Percentiles rank a stretch among this genome's conserved stretches.
Conservation (phyloP, 352 stramenopile genomes). For the Phytophthora palmivora region DNA sequence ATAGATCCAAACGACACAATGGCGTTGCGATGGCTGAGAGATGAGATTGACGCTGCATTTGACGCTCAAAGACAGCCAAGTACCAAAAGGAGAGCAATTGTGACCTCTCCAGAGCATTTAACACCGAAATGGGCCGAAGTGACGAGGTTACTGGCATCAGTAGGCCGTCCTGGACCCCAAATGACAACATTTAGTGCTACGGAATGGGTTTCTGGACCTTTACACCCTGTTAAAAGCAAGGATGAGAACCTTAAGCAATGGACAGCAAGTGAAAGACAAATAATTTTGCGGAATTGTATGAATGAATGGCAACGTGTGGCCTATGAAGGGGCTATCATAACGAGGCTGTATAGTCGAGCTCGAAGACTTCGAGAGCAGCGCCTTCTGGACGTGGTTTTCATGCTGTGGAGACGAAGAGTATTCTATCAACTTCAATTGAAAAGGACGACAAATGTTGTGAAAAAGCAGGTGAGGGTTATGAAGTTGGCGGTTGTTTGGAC, state of each 20-base stretch:
- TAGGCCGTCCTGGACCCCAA: conserved; percentile 7
- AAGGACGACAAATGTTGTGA: conserved; percentile 4
- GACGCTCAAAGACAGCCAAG: conserved; percentile 11
- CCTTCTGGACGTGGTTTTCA: conserved; percentile 13
- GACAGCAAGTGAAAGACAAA: conserved; percentile 11
- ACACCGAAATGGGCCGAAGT: conserved; percentile 36
- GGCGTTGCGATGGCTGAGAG: conserved; percentile 25
- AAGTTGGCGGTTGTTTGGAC: conserved; percentile 2
- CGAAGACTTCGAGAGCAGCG: conserved; percentile 14
- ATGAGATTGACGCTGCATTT: conserved; percentile 37
- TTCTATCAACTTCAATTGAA: not conserved
- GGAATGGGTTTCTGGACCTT: not conserved
- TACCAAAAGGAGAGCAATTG: not conserved
- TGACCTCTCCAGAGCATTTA: not conserved
- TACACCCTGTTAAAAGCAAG: not conserved
- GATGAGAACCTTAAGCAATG: not conserved
- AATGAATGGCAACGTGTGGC: conserved; percentile 17
- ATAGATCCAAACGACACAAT: conserved; percentile 21
- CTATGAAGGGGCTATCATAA: conserved; percentile 6
- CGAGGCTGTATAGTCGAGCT: conserved; percentile 17
- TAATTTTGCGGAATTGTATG: conserved; percentile 9
- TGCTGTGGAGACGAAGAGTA: conserved; percentile 12
- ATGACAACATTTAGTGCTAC: not conserved
- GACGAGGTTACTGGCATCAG: conserved; percentile 36
- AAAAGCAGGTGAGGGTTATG: not conserved